Percentiles rank a stretch among this genome's conserved stretches.
phyloP scores from a whole-genome alignment of 2,329 filamentous ascomycete species.

The Setomelanomma holmii region DNA sequence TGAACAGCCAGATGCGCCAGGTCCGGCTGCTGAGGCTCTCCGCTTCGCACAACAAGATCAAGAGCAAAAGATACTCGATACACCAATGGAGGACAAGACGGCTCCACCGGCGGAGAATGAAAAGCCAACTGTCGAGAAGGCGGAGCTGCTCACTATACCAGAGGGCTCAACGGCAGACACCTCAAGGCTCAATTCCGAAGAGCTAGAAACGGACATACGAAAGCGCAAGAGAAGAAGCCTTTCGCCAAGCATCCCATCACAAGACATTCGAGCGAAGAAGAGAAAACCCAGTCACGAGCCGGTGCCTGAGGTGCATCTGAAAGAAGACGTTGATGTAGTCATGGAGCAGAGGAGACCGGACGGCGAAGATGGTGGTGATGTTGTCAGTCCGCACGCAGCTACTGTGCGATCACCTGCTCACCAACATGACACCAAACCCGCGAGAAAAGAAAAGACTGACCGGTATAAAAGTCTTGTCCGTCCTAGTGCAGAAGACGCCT shows the following conservation, averaged over 20 bases:
- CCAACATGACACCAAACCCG: constrained; percentile 14
- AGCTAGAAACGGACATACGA: constrained; percentile 46
- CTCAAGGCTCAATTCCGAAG: constrained; percentile 46
- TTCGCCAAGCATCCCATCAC: constrained; percentile 44
- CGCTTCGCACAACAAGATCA: constrained; percentile 14
- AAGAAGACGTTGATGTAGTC: constrained; percentile 40
- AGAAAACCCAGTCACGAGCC: constrained; percentile 48
- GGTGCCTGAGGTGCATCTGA: constrained; percentile 34
- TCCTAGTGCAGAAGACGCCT: constrained; percentile 15
- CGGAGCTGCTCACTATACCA: constrained; percentile 32
- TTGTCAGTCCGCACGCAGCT: constrained; percentile 4
- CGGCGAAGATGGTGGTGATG: constrained; percentile 17
- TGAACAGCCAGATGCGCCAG: constrained; percentile 27
- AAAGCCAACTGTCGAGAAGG: constrained; percentile 40
- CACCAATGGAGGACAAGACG: constrained; percentile 16
- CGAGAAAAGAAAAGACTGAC: constrained; percentile 40
- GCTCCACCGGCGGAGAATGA: constrained; percentile 33
- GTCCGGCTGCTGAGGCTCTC: constrained; percentile 32
- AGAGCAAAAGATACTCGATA: too few species aligned
- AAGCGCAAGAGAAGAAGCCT: constrained; percentile 53
- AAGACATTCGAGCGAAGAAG: constrained; percentile 54
- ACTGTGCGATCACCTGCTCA: constrained; percentile 3
- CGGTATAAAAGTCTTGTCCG: constrained; percentile 46
- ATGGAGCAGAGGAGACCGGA: constrained; percentile 39
- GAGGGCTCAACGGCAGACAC: constrained; percentile 39